Percentiles rank a stretch among this genome's conserved stretches.
Conservation (phyloP, 257 asterid species). For the Fraxinus americana region DNA sequence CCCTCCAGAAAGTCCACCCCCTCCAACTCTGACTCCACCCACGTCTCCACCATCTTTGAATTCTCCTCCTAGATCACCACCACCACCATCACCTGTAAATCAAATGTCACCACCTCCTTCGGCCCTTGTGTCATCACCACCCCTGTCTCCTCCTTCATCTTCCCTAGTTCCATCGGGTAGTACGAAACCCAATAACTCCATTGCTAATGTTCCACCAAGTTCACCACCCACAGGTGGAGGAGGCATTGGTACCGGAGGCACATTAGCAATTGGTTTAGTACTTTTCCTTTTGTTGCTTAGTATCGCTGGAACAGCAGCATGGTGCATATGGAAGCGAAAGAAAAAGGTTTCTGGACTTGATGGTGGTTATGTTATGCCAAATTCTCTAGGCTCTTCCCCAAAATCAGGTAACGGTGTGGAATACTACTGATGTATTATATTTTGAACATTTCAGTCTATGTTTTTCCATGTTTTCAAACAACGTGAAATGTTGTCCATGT, state of each 20-base stretch:
- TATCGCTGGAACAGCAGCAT: constrained; percentile 38
- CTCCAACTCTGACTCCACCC: constrained; percentile 6
- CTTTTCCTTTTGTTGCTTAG: constrained; percentile 39
- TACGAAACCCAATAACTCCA: constrained; percentile 23
- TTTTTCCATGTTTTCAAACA: background rate
- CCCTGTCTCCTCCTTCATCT: constrained; percentile 26
- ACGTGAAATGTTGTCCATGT: constrained; percentile 23
- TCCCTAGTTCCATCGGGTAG: constrained; percentile 25
- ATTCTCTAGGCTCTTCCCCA: constrained; percentile 39
- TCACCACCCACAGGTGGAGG: constrained; percentile 30
- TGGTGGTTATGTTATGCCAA: constrained; percentile 41
- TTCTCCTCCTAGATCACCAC: constrained; percentile 13
- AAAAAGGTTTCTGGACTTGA: constrained; percentile 36
- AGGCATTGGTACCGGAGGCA: constrained; percentile 43
- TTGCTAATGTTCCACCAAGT: constrained; percentile 22
- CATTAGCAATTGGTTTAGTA: constrained; percentile 38
- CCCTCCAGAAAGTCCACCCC: background rate
- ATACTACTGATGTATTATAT: background rate
- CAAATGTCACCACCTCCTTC: constrained; percentile 25
- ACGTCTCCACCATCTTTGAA: background rate
- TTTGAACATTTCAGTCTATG: background rate
- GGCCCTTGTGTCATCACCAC: constrained; percentile 13
- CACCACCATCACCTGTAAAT: constrained; percentile 19
- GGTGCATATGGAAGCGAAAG: constrained; percentile 49
- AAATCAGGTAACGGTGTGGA: constrained; percentile 38